Conservation (phyloP, 768 basidiomycete genomes). For the Cyclocybe cylindracea region DNA sequence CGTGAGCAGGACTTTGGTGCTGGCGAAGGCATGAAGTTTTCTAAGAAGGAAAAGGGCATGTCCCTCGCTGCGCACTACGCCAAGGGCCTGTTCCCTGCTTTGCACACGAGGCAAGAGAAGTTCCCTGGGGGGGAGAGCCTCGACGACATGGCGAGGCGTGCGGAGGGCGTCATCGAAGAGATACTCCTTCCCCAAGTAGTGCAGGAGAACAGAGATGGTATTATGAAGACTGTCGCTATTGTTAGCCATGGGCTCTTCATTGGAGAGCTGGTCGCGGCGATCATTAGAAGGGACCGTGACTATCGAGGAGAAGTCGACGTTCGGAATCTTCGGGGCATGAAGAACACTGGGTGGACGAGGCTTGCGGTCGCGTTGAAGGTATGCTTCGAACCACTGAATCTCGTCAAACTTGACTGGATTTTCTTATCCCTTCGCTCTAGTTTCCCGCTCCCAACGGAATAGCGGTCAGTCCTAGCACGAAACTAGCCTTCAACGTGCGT, state of each 20-base stretch:
- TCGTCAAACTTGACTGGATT: background rate
- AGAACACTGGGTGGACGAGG: constrained; percentile 73
- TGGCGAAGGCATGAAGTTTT: constrained; percentile 65
- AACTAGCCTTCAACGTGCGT: constrained; percentile 1
- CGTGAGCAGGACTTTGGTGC: constrained; percentile 72
- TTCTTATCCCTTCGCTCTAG: background rate
- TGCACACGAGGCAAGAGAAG: constrained; percentile 43
- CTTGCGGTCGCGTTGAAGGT: constrained; percentile 31
- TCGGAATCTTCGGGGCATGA: constrained; percentile 47
- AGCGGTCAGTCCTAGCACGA: background rate
- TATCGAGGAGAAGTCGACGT: constrained; percentile 14
- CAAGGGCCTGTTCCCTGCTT: constrained; percentile 52
- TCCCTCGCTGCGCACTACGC: constrained; percentile 51
- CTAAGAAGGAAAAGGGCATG: constrained; percentile 29
- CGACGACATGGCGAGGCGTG: constrained; percentile 61
- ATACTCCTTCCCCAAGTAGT: constrained; percentile 58
- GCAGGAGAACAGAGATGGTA: constrained; percentile 34
- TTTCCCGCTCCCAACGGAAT: background rate
- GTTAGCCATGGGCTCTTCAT: constrained; percentile 81
- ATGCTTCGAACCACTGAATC: background rate
- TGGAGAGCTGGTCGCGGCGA: constrained; percentile 52
- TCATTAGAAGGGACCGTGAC: constrained; percentile 40
- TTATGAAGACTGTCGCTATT: constrained; percentile 54
- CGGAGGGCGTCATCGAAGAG: constrained; percentile 49
- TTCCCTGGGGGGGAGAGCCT: constrained; percentile 77